phyloP scores from a whole-genome alignment of 2,329 filamentous ascomycete genomes.

The Colletotrichum cereale region DNA sequence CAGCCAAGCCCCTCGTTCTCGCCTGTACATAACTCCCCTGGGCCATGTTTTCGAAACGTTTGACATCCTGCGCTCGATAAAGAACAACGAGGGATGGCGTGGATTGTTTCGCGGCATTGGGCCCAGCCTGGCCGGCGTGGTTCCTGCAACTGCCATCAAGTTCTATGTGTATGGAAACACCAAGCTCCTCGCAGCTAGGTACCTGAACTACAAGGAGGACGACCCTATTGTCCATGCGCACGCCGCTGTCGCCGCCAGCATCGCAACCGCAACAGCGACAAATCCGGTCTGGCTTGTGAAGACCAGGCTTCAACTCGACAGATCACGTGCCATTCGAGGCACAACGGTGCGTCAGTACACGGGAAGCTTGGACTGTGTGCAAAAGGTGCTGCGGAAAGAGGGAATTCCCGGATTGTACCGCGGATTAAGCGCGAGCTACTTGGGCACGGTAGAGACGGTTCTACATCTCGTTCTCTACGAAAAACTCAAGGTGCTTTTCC shows the following conservation, averaged over 20 bases:
- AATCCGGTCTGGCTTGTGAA: constrained; percentile 84
- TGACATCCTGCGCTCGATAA: too few relatives aligned
- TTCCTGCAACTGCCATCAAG: constrained; percentile 78
- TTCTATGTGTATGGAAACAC: constrained; percentile 80
- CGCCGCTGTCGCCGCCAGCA: constrained; percentile 73
- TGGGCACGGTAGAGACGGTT: too few relatives aligned
- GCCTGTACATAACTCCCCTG: neutral
- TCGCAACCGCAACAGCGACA: constrained; percentile 77
- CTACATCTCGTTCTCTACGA: too few relatives aligned
- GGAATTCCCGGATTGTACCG: too few relatives aligned
- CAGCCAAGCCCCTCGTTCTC: neutral
- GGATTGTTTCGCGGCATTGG: constrained; percentile 79
- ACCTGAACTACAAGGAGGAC: constrained; percentile 39
- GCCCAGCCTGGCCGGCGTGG: constrained; percentile 76
- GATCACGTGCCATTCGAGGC: too few relatives aligned
- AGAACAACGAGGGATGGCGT: constrained; percentile 63
- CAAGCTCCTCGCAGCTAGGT: constrained; percentile 59
- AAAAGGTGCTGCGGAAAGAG: too few relatives aligned
- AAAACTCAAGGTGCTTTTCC: too few relatives aligned
- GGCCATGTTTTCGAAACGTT: neutral
- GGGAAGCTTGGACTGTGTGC: too few relatives aligned
- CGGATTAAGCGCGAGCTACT: too few relatives aligned
- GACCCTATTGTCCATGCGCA: constrained; percentile 69
- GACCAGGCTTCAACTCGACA: constrained; percentile 71
- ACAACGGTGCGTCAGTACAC: too few relatives aligned